phyloP scores from a whole-genome alignment of 176 grass and related monocot species.

The Eleusine indica region DNA sequence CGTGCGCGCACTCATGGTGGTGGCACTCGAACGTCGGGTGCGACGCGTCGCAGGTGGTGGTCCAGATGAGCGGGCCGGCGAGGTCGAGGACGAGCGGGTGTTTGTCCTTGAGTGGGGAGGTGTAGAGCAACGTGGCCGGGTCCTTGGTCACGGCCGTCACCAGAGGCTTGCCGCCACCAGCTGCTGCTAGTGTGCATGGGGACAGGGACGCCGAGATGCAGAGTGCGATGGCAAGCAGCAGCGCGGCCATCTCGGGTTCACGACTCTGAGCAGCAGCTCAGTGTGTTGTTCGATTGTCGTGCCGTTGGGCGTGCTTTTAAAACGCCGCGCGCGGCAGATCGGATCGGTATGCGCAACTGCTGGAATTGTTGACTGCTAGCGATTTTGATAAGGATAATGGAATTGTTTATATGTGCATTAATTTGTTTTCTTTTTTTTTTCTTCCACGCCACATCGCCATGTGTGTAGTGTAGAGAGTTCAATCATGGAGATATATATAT shows the following conservation, averaged over 20 bases:
- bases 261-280: background rate
- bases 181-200: background rate
- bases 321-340: background rate
- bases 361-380: background rate
- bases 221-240: background rate
- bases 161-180: background rate
- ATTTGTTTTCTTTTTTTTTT: background rate
- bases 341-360: background rate
- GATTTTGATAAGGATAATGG: background rate
- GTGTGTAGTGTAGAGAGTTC: background rate
- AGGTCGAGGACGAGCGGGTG: conserved; percentile 56
- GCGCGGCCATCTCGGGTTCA: background rate
- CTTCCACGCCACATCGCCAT: background rate
- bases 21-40: conserved; percentile 43
- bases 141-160: conserved; percentile 46
- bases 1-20: conserved; percentile 40
- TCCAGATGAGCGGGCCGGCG: conserved; percentile 52
- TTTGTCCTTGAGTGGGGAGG: conserved; percentile 11
- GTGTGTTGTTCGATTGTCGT: background rate
- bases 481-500: background rate
- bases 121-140: conserved; percentile 45
- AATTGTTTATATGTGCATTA: background rate
- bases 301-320: background rate
- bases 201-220: background rate
- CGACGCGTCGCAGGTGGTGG: conserved; percentile 20